A percentile compares a stretch with the other conserved stretches of the same genome.
Evolutionary conservation across 371 early-diverging fungal genomes (phyloP).

Genomic region (Mortierella sp.): DNA sequence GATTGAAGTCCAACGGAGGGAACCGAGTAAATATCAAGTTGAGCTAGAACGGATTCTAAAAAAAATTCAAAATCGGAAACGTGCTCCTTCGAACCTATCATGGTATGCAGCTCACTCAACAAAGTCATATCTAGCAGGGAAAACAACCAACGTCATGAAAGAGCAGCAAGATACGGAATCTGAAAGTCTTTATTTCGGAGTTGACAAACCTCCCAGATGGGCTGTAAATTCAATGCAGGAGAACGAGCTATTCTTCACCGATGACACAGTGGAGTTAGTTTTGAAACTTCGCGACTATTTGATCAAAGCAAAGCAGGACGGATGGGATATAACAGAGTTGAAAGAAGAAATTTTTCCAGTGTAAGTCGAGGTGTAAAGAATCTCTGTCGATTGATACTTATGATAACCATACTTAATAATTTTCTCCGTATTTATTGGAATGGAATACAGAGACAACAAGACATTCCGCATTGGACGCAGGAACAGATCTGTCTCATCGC

Average conservation of each 20-base stretch:
- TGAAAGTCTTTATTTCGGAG: constrained; percentile 25
- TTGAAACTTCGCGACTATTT: constrained; percentile 41
- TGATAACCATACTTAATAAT: not conserved
- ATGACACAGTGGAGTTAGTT: constrained; percentile 47
- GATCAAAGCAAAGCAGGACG: constrained; percentile 34
- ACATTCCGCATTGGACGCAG: constrained; percentile 17
- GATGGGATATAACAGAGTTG: constrained; percentile 50
- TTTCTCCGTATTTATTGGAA: not conserved
- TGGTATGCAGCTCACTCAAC: constrained; percentile 48
- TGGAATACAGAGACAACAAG: constrained; percentile 23
- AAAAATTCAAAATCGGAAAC: constrained; percentile 49
- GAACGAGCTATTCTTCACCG: constrained; percentile 37
- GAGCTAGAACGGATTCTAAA: constrained; percentile 47
- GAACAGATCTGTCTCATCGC: constrained; percentile 39
- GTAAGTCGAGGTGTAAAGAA: constrained; percentile 23
- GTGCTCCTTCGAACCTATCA: constrained; percentile 38
- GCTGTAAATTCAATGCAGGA: constrained; percentile 23
- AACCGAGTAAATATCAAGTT: constrained; percentile 41
- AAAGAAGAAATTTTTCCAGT: constrained; percentile 34
- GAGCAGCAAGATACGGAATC: constrained; percentile 18
- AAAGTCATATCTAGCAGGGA: constrained; percentile 33
- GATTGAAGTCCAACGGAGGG: constrained; percentile 18
- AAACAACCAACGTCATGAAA: constrained; percentile 12
- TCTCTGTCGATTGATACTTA: not conserved
- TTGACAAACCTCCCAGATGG: constrained; percentile 35